Conservation (phyloP, 1,139 yeast species). For the Zygoascus meyerae region DNA sequence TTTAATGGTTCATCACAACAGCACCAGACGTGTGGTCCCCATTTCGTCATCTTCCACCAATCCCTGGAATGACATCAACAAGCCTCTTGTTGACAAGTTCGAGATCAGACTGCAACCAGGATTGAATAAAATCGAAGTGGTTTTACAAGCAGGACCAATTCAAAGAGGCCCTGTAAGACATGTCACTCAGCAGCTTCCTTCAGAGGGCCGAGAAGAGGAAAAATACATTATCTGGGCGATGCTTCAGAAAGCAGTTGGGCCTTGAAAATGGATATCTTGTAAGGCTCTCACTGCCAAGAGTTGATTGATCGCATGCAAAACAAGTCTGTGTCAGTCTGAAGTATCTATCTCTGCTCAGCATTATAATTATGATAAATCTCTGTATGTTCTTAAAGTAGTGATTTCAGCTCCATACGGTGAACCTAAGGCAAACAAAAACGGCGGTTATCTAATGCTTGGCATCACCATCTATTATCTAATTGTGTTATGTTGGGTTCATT, state of each 20-base stretch:
- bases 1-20: constrained; percentile 23
- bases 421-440: too few species aligned
- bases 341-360: too few species aligned
- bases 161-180: constrained; percentile 13
- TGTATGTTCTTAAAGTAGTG: too few species aligned
- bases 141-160: constrained; percentile 11
- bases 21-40: constrained; percentile 22
- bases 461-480: too few species aligned
- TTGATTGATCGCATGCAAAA: too few species aligned
- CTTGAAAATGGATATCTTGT: background rate
- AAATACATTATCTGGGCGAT: constrained; percentile 12
- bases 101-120: constrained; percentile 27
- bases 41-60: constrained; percentile 23
- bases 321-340: too few species aligned
- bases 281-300: too few species aligned
- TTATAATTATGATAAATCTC: too few species aligned
- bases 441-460: too few species aligned
- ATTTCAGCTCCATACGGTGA: too few species aligned
- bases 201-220: constrained; percentile 13
- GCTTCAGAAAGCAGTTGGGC: constrained; percentile 8
- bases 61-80: constrained; percentile 26
- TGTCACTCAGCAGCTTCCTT: constrained; percentile 8
- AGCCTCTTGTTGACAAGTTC: constrained; percentile 24
- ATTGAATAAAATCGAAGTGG: constrained; percentile 28
- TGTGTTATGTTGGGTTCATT: too few species aligned